Evolutionary conservation across 2,329 filamentous ascomycete species (phyloP).

Genomic region (Ceratocystis papillata): DNA sequence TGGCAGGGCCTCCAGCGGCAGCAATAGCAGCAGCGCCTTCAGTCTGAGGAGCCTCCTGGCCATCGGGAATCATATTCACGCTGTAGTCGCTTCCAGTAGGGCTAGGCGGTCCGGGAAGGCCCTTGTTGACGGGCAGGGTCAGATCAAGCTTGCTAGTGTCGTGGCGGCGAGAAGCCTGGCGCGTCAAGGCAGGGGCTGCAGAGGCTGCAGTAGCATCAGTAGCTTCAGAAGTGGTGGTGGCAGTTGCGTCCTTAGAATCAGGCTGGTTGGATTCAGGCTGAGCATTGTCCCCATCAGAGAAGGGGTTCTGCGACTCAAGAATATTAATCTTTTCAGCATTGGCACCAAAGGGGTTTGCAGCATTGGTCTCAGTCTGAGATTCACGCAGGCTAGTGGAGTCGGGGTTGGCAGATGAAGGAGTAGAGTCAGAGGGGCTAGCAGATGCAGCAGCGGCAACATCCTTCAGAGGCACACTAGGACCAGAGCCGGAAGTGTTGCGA

Average conservation of each 20-base stretch:
- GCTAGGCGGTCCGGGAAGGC: constrained; percentile 39
- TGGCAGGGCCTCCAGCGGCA: constrained; percentile 48
- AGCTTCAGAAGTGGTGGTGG: constrained; percentile 33
- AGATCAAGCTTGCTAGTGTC: constrained; percentile 44
- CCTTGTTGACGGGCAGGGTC: constrained; percentile 35
- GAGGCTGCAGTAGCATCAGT: constrained; percentile 35
- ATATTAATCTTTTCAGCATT: constrained; percentile 36
- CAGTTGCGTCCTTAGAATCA: constrained; percentile 29
- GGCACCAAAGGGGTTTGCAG: constrained; percentile 61
- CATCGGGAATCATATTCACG: constrained; percentile 43
- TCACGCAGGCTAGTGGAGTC: neutral
- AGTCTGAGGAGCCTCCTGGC: constrained; percentile 37
- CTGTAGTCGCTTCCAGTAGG: constrained; percentile 55
- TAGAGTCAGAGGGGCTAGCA: neutral
- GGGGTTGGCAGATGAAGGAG: neutral
- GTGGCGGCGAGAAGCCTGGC: constrained; percentile 48
- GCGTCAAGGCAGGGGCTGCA: constrained; percentile 31
- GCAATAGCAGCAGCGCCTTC: constrained; percentile 49
- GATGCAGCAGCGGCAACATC: constrained; percentile 12
- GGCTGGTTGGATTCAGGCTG: constrained; percentile 34
- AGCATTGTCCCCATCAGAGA: constrained; percentile 45
- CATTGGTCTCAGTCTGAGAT: constrained; percentile 36
- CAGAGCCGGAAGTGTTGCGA: constrained; percentile 6
- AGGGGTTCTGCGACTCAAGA: constrained; percentile 44
- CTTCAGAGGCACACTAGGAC: constrained; percentile 19